These are phyloP conservation scores for Clathrus columnatus DNA, from an alignment of 768 basidiomycete species.

Conservation along the genomic window DNA sequence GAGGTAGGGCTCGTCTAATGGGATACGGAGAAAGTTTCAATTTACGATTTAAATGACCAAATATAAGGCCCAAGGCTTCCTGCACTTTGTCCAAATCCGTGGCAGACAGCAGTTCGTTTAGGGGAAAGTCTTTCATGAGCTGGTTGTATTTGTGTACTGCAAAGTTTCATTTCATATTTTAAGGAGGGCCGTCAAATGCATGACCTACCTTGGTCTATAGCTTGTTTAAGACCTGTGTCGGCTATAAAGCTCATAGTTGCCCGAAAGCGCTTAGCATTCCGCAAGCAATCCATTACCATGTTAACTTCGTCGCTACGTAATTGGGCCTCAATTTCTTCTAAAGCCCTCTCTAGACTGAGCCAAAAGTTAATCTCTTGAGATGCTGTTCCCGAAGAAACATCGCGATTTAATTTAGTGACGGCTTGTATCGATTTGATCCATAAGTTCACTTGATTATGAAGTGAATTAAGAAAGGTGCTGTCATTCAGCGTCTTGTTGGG, in stretches of 20 bases:
- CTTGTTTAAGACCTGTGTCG: slow-evolving; percentile 93
- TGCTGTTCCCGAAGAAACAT: slow-evolving; percentile 90
- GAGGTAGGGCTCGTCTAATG: slow-evolving; percentile 87
- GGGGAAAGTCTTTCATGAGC: slow-evolving; percentile 97
- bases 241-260: slow-evolving; percentile 97
- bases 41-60: slow-evolving; percentile 91
- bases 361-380: slow-evolving; percentile 99
- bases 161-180: background rate
- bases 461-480: slow-evolving; percentile 83
- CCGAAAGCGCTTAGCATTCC: slow-evolving; percentile 94
- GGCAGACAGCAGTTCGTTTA: slow-evolving; percentile 93
- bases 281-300: slow-evolving; percentile 87
- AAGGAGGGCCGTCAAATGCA: background rate
- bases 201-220: slow-evolving; percentile 70
- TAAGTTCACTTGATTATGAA: slow-evolving; percentile 88
- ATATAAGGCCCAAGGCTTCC: slow-evolving; percentile 79
- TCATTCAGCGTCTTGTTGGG: slow-evolving; percentile 73
- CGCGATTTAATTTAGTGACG: slow-evolving; percentile 90
- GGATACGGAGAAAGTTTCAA: slow-evolving; percentile 95
- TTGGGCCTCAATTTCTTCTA: slow-evolving; percentile 91
- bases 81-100: slow-evolving; percentile 95
- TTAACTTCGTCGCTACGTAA: slow-evolving; percentile 86
- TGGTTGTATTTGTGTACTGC: slow-evolving; percentile 96
- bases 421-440: slow-evolving; percentile 99
- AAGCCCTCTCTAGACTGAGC: slow-evolving; percentile 86